Percentiles rank a stretch among this genome's conserved stretches.
phyloP scores from a whole-genome alignment of 2,329 filamentous ascomycete genomes.

The Chalaropsis ovoidea region DNA sequence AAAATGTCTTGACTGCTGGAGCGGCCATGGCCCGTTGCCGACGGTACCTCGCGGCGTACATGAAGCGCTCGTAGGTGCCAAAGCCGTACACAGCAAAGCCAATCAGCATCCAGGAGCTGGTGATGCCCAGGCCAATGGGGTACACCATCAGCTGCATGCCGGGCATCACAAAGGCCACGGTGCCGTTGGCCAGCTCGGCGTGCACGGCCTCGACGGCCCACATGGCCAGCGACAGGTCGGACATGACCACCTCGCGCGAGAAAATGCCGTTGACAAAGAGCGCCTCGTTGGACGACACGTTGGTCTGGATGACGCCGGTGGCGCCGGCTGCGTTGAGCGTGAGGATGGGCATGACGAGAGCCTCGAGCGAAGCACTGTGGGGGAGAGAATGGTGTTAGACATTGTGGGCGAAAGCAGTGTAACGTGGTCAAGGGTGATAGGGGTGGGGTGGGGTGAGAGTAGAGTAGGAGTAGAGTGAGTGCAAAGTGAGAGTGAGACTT shows the following conservation, averaged over 20 bases:
- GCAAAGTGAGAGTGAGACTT: conserved; percentile 32
- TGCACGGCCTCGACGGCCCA: conserved; percentile 42
- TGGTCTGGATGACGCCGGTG: conserved; percentile 48
- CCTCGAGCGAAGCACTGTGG: conserved; percentile 47
- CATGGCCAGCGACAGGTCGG: conserved; percentile 41
- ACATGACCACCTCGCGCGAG: conserved; percentile 46
- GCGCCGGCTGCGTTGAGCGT: conserved; percentile 51
- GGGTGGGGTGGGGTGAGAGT: not conserved
- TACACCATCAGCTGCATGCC: conserved; percentile 59
- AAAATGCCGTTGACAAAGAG: conserved; percentile 63
- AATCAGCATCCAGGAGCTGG: conserved; percentile 49
- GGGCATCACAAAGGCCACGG: conserved; percentile 57
- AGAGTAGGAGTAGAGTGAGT: too few species aligned
- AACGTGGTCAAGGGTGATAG: too few species aligned
- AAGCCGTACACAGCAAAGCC: conserved; percentile 49
- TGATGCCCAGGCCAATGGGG: conserved; percentile 59
- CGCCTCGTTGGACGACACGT: conserved; percentile 59
- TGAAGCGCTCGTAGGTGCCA: conserved; percentile 57
- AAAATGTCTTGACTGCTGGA: conserved; percentile 22
- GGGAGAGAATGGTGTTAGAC: conserved; percentile 27
- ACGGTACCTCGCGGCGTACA: conserved; percentile 53
- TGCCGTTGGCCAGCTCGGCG: conserved; percentile 40
- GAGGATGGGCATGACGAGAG: conserved; percentile 57
- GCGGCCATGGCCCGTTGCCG: conserved; percentile 17
- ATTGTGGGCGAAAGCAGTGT: too few species aligned